A percentile compares a stretch with the other conserved stretches of the same genome.
Evolutionary conservation across 306 rosid genomes (phyloP).

Genomic region (Gillenia trifoliata): DNA sequence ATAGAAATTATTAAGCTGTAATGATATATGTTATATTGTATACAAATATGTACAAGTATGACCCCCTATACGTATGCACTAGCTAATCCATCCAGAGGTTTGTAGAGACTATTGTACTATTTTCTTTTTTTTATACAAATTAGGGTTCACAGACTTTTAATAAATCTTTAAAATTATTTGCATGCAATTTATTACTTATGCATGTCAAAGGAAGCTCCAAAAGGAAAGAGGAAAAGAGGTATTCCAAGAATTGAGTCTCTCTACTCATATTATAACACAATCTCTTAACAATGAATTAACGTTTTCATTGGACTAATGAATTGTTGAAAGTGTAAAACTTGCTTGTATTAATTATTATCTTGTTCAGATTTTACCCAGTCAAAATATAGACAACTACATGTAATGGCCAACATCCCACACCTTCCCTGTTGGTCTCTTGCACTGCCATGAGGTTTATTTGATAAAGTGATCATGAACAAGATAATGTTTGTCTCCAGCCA

Average conservation of each 20-base stretch:
- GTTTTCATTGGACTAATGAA: too few relatives aligned
- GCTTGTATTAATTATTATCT: not conserved
- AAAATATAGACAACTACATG: constrained; percentile 47
- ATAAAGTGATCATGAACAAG: constrained; percentile 49
- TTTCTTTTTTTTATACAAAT: too few relatives aligned
- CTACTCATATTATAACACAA: not conserved
- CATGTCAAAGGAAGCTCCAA: not conserved
- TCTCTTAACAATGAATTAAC: not conserved
- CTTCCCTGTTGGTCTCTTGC: constrained; percentile 28
- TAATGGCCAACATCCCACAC: constrained; percentile 59
- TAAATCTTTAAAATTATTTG: too few relatives aligned
- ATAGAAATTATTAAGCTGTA: not conserved
- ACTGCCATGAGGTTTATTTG: constrained; percentile 27
- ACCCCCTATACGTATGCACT: not conserved
- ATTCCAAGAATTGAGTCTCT: not conserved
- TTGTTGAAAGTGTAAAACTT: too few relatives aligned
- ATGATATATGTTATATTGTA: not conserved
- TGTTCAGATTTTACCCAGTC: constrained; percentile 11
- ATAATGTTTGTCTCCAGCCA: constrained; percentile 58
- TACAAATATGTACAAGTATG: not conserved
- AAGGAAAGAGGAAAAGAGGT: too few relatives aligned
- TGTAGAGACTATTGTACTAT: not conserved
- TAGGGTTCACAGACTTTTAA: too few relatives aligned
- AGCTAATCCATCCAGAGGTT: not conserved
- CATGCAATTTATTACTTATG: not conserved